Evolutionary conservation across 768 basidiomycete genomes (phyloP), one percentile per base, ranked within the genome.

Genomic region (Serpula lacrymans): DNA sequence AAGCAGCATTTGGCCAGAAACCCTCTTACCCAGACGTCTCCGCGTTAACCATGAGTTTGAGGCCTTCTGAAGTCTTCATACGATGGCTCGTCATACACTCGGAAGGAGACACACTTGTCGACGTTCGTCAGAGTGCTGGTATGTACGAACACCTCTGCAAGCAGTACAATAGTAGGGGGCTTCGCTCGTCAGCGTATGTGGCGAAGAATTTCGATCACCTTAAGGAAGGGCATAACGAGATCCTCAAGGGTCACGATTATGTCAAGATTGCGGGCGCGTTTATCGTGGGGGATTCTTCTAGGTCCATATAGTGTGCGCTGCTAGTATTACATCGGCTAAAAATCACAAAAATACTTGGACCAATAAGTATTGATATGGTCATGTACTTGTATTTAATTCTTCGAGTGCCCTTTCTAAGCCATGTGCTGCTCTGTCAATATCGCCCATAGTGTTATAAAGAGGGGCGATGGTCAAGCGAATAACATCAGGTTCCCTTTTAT

Each of bases 401-500:
- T 65, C 63, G 36, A 88, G 64, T 9, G 70, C 79, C 41, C 76
- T 67, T 37, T 91, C 82, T 18, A 97, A 56, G 43, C 72, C 75
- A 44, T 61, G 60, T 11, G 75, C 88, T 9, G 83, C 88, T 39
- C 71, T 65, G 52, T 86, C 75, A 46, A 86, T 86, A 51, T 99
- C 96, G 49, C 68, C 64, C 50, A 81, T 70, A 10, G 84, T 83
- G 58, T 86, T 96, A 63, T 97, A 99, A 57, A 98, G 66, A 24
- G 94, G 86, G 12, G 74, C 73, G 34, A 94, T 93, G 46, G 91
- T 78, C 32, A 98, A 65, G 8, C 96, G 77, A 51, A 99, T 93
- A 37, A 98, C 90, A 55, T 91, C 86, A 20, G 96, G 95, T 53
- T 82, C 68, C 54, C 96, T 70, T 62, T 95, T 89, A 63, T 99